Conservation (phyloP, 768 basidiomycete species). For the Tylopilus felleus region DNA sequence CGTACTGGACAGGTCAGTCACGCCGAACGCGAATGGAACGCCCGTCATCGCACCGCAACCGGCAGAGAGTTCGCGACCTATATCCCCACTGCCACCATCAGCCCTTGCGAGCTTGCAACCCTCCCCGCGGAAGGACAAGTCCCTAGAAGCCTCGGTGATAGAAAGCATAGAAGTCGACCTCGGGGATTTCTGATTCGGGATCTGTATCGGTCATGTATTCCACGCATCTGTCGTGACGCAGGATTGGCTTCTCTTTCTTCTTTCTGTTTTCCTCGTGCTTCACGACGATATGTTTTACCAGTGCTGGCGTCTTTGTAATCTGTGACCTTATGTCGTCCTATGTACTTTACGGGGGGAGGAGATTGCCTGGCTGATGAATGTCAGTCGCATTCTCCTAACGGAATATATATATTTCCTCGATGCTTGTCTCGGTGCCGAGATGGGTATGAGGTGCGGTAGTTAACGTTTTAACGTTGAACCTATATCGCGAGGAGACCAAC, state of each 20-base stretch:
- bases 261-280: neutral
- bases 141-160: constrained; percentile 55
- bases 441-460: too few relatives aligned
- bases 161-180: constrained; percentile 72
- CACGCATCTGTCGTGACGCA: neutral
- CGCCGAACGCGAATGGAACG: constrained; percentile 49
- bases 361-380: constrained; percentile 3
- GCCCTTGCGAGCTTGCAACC: constrained; percentile 24
- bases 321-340: neutral
- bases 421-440: neutral
- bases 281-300: neutral
- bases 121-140: constrained; percentile 35
- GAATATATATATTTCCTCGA: constrained; percentile 4
- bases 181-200: constrained; percentile 59
- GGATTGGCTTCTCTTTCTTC: neutral
- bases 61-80: constrained; percentile 28
- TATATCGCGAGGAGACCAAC: too few relatives aligned
- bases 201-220: constrained; percentile 3
- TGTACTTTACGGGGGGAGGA: constrained; percentile 5
- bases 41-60: constrained; percentile 35
- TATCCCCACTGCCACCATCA: constrained; percentile 35
- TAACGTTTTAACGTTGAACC: too few relatives aligned
- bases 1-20: constrained; percentile 31
- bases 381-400: neutral
- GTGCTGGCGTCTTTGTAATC: neutral